phyloP scores from a whole-genome alignment of 2,329 filamentous ascomycete genomes.

The Sarocladium brachiariae region DNA sequence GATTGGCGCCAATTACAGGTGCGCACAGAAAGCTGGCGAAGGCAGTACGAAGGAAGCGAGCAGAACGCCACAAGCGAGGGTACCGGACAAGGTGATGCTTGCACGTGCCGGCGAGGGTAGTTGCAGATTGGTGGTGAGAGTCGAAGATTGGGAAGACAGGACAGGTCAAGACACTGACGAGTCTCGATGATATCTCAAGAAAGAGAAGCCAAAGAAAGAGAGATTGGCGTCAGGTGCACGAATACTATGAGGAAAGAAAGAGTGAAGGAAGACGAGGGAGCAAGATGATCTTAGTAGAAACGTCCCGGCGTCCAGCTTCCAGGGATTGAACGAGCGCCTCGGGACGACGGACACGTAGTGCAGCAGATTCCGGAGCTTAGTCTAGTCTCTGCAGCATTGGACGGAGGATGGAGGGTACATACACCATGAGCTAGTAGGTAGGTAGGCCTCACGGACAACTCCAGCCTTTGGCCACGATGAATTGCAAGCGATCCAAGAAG shows the following conservation, averaged over 20 bases:
- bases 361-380: too few relatives aligned
- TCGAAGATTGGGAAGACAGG: too few relatives aligned
- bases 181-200: background rate
- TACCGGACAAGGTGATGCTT: background rate
- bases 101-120: background rate
- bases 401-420: too few relatives aligned
- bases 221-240: background rate
- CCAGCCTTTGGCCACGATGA: background rate
- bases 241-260: background rate
- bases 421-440: too few relatives aligned
- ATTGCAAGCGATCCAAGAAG: slow-evolving; percentile 1
- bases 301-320: background rate
- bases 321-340: slow-evolving; percentile 1
- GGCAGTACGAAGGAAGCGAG: slow-evolving; percentile 1
- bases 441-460: background rate
- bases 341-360: background rate
- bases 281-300: background rate
- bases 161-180: background rate
- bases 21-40: background rate
- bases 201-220: background rate
- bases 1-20: background rate
- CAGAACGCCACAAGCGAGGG: background rate
- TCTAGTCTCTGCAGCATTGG: background rate
- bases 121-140: too few relatives aligned
- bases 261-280: slow-evolving; percentile 2